phyloP scores from a whole-genome alignment of 208 protist species.

The Leishmania aethiopica region DNA sequence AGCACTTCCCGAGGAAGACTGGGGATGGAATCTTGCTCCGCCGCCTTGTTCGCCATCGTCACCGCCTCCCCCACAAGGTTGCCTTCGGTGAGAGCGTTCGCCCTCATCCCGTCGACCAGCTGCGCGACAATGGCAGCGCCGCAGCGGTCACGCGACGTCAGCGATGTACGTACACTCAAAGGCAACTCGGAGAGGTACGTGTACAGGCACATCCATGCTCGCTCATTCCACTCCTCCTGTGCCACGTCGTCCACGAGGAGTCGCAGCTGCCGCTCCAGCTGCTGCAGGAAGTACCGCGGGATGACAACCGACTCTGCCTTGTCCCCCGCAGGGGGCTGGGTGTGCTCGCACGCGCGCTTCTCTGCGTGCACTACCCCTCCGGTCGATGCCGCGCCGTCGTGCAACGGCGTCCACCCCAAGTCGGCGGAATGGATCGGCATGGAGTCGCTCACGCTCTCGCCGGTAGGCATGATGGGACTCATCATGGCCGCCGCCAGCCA shows the following conservation, averaged over 20 bases:
- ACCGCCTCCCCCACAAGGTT: constrained; percentile 9
- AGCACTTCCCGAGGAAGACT: constrained; percentile 19
- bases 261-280: constrained; percentile 37
- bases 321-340: neutral
- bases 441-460: constrained; percentile 8
- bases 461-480: constrained; percentile 19
- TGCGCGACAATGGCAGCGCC: constrained; percentile 1
- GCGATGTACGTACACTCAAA: neutral
- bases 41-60: neutral
- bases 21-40: neutral
- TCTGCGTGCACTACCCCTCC: neutral
- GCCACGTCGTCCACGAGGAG: constrained; percentile 22
- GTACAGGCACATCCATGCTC: constrained; percentile 52
- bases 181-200: constrained; percentile 45
- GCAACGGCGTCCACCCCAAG: constrained; percentile 20
- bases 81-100: neutral
- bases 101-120: neutral
- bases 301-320: constrained; percentile 7
- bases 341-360: constrained; percentile 1
- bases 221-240: constrained; percentile 8
- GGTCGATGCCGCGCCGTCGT: neutral
- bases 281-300: constrained; percentile 30
- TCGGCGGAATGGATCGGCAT: constrained; percentile 5
- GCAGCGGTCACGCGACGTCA: constrained; percentile 28
- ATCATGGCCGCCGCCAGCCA: constrained; percentile 5